phyloP scores from a whole-genome alignment of 495 filamentous ascomycete species.

The Oleoguttula mirabilis region DNA sequence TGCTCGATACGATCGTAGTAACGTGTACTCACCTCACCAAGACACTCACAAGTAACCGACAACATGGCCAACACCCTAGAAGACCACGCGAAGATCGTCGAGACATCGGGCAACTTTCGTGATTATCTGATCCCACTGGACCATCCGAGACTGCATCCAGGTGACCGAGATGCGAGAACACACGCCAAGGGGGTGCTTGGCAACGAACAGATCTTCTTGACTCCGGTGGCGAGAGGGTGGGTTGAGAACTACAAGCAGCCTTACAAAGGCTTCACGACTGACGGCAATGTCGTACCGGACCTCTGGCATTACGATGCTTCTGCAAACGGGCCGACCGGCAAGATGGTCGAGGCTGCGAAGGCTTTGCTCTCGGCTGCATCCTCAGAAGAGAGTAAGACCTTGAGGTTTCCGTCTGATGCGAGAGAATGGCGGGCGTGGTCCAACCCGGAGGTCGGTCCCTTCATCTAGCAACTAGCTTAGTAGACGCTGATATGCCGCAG shows the following conservation, averaged over 20 bases:
- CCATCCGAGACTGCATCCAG: constrained; percentile 19
- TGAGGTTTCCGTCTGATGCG: constrained; percentile 52
- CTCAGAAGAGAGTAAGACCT: constrained; percentile 35
- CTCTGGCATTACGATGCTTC: constrained; percentile 9
- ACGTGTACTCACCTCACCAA: too few species aligned
- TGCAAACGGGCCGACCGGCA: constrained; percentile 28
- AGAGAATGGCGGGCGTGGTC: constrained; percentile 65
- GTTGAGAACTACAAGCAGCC: constrained; percentile 51
- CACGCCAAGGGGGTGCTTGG: constrained; percentile 17
- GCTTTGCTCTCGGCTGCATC: constrained; percentile 35
- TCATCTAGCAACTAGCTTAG: background rate
- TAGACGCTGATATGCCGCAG: too few species aligned
- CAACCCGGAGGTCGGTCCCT: constrained; percentile 45
- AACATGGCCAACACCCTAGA: constrained; percentile 12
- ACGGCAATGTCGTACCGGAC: constrained; percentile 37
- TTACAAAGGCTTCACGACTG: constrained; percentile 57
- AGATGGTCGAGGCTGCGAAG: constrained; percentile 41
- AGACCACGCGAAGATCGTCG: constrained; percentile 11
- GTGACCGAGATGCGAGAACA: constrained; percentile 17
- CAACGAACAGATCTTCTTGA: constrained; percentile 16
- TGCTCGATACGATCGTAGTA: too few species aligned
- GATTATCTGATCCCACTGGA: constrained; percentile 20
- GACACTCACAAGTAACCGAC: too few species aligned
- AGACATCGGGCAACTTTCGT: constrained; percentile 17
- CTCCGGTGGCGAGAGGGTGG: constrained; percentile 36